A percentile compares a stretch with the other conserved stretches of the same genome.
These are phyloP conservation scores for Glaciozyma martinii DNA, from an alignment of 768 basidiomycete species.

Conservation along the genomic window DNA sequence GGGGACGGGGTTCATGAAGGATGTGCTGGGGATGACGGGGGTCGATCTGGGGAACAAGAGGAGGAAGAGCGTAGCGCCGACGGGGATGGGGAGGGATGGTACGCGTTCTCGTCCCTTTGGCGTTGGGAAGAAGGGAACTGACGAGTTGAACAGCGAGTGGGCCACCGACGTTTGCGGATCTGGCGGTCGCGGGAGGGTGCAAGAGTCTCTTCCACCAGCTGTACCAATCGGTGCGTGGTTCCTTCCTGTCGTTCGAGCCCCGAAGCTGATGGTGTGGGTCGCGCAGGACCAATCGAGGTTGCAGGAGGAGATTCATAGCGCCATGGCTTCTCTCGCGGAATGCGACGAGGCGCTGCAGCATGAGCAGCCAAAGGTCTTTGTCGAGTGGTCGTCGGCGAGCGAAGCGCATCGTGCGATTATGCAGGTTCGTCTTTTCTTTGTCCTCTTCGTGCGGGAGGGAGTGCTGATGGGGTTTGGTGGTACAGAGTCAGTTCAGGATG, in stretches of 20 bases:
- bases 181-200: slow-evolving; percentile 19
- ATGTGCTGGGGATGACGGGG: slow-evolving; percentile 20
- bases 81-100: not conserved
- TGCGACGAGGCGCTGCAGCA: slow-evolving; percentile 8
- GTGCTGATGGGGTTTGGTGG: too few species aligned
- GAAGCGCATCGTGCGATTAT: slow-evolving; percentile 30
- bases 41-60: slow-evolving; percentile 20
- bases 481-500: slow-evolving; percentile 31
- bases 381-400: slow-evolving; percentile 20
- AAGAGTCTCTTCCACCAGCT: slow-evolving; percentile 23
- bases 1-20: slow-evolving; percentile 31
- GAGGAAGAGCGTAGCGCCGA: slow-evolving; percentile 25
- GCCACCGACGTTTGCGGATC: slow-evolving; percentile 25
- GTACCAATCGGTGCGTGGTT: slow-evolving; percentile 17
- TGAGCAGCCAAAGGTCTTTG: slow-evolving; percentile 28
- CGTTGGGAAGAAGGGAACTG: not conserved
- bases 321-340: slow-evolving; percentile 6
- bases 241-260: not conserved
- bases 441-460: too few species aligned
- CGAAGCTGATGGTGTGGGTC: not conserved
- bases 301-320: slow-evolving; percentile 4
- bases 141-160: not conserved
- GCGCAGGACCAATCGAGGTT: slow-evolving; percentile 22
- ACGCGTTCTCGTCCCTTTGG: not conserved
- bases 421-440: slow-evolving; percentile 15